Percentiles rank a stretch among this genome's conserved stretches.
phyloP scores from a whole-genome alignment of 495 filamentous ascomycete genomes.

The Xylaria bambusicola region DNA sequence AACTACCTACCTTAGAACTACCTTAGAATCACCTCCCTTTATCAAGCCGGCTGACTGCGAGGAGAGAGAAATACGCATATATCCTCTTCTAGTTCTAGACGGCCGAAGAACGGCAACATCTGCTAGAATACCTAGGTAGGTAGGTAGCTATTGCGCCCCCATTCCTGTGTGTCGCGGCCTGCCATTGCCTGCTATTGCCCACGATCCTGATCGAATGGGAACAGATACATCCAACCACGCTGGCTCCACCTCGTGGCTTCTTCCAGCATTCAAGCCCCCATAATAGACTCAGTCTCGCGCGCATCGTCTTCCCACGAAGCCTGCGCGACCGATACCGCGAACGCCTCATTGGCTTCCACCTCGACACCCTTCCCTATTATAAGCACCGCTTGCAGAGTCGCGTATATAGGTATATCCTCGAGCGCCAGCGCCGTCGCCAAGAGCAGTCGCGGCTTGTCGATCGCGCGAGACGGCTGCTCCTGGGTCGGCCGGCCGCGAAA shows the following conservation, averaged over 20 bases:
- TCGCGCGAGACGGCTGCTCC: constrained; percentile 48
- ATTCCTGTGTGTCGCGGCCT: too few relatives aligned
- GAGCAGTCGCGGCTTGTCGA: constrained; percentile 54
- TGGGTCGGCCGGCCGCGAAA: constrained; percentile 20
- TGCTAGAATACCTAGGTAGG: too few relatives aligned
- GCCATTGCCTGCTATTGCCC: too few relatives aligned
- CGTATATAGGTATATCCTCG: constrained; percentile 72
- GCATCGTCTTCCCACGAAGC: constrained; percentile 58
- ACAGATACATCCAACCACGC: constrained; percentile 8
- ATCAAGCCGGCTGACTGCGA: too few relatives aligned
- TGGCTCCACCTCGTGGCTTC: constrained; percentile 33
- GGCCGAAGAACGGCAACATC: too few relatives aligned
- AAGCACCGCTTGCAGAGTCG: constrained; percentile 69
- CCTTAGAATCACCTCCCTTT: too few relatives aligned
- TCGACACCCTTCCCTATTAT: constrained; percentile 71
- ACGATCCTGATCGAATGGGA: too few relatives aligned
- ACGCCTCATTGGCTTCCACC: constrained; percentile 64
- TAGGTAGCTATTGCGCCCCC: too few relatives aligned
- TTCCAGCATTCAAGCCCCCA: constrained; percentile 25
- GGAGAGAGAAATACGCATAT: too few relatives aligned
- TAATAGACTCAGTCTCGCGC: constrained; percentile 50
- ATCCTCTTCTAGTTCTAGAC: too few relatives aligned
- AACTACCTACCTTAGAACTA: too few relatives aligned
- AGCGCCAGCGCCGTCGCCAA: constrained; percentile 57
- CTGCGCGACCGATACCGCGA: constrained; percentile 60